phyloP scores from a whole-genome alignment of 495 filamentous ascomycete genomes.

The Penicillium simplicissimum region DNA sequence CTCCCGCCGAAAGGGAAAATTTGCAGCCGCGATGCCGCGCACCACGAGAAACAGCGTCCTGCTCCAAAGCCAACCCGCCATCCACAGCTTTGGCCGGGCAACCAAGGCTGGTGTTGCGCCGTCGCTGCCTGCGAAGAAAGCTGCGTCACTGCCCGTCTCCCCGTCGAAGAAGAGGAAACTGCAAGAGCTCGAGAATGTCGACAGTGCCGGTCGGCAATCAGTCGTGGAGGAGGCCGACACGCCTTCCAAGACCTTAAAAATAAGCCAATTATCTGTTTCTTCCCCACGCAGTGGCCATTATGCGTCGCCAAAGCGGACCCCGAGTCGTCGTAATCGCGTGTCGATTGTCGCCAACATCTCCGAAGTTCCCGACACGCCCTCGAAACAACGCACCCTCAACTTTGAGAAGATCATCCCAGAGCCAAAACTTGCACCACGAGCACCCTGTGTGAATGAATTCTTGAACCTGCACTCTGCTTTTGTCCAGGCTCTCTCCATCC shows the following conservation, averaged over 20 bases:
- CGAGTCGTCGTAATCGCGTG: slow-evolving; percentile 21
- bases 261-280: slow-evolving; percentile 40
- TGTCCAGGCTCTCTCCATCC: slow-evolving; percentile 41
- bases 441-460: slow-evolving; percentile 37
- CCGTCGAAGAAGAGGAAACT: slow-evolving; percentile 53
- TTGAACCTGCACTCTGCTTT: slow-evolving; percentile 41
- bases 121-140: slow-evolving; percentile 26
- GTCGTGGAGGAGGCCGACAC: slow-evolving; percentile 29
- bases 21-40: slow-evolving; percentile 41
- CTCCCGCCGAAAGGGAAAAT: slow-evolving; percentile 20
- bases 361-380: slow-evolving; percentile 27
- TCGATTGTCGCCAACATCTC: slow-evolving; percentile 13
- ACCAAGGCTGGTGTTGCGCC: slow-evolving; percentile 42
- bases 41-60: slow-evolving; percentile 34
- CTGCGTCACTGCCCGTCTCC: slow-evolving; percentile 32
- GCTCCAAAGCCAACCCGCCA: slow-evolving; percentile 36
- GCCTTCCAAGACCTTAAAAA: slow-evolving; percentile 45
- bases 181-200: slow-evolving; percentile 43
- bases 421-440: slow-evolving; percentile 25
- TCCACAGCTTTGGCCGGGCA: slow-evolving; percentile 45
- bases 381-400: slow-evolving; percentile 35
- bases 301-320: slow-evolving; percentile 28
- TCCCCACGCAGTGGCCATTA: slow-evolving; percentile 44
- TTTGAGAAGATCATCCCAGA: slow-evolving; percentile 21
- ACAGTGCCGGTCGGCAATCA: slow-evolving; percentile 17